Evolutionary conservation across 108 stramenopile species (phyloP).

Genomic region (Craspedostauros australis): DNA sequence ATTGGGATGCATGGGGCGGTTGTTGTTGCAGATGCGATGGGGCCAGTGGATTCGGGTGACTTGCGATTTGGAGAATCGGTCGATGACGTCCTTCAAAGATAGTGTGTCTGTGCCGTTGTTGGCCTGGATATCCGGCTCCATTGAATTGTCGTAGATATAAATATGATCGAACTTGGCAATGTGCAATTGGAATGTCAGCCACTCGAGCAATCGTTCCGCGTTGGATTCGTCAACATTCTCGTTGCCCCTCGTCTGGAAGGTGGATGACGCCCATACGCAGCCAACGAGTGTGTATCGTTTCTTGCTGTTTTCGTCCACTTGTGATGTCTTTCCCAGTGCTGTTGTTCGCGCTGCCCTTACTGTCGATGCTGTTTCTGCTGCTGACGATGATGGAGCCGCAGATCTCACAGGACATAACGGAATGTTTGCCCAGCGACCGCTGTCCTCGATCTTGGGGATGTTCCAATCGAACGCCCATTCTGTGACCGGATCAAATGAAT

Average conservation of each 20-base stretch:
- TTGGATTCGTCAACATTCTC: constrained; percentile 23
- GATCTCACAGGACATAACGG: constrained; percentile 39
- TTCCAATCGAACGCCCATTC: constrained; percentile 46
- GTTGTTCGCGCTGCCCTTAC: background rate
- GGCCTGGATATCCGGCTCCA: constrained; percentile 17
- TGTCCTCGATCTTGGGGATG: constrained; percentile 46
- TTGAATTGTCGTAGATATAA: constrained; percentile 77
- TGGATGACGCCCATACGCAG: constrained; percentile 60
- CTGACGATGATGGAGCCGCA: background rate
- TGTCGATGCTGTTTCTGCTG: background rate
- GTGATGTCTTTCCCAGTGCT: background rate
- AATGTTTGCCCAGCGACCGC: constrained; percentile 70
- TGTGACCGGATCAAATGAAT: constrained; percentile 44
- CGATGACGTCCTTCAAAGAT: constrained; percentile 8
- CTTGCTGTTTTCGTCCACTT: constrained; percentile 3
- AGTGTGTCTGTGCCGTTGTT: constrained; percentile 5
- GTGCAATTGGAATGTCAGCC: constrained; percentile 44
- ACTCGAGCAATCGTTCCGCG: constrained; percentile 43
- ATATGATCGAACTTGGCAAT: constrained; percentile 76
- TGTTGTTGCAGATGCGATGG: constrained; percentile 69
- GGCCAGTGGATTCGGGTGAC: constrained; percentile 71
- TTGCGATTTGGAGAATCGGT: constrained; percentile 12
- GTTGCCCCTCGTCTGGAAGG: constrained; percentile 38
- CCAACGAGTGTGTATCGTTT: constrained; percentile 41
- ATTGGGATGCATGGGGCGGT: constrained; percentile 47